Conservation (phyloP, 2,329 filamentous ascomycete species). For the Rhynchosporium secalis region DNA sequence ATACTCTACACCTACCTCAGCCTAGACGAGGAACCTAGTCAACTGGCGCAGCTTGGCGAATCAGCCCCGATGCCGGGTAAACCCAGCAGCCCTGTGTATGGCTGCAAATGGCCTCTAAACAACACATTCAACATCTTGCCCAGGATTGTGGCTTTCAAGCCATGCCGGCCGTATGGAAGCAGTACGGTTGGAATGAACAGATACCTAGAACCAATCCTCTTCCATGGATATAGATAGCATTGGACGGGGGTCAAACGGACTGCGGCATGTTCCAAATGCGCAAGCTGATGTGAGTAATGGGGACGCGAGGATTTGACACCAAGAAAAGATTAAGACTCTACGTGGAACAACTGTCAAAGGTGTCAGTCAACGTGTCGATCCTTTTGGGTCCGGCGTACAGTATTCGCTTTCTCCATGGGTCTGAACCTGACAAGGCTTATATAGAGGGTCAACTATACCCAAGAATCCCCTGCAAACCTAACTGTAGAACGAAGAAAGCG, state of each 20-base stretch:
- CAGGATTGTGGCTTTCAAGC: conserved; percentile 12
- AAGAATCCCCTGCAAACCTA: too few species aligned
- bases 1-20: not conserved
- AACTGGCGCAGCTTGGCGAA: conserved; percentile 14
- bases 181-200: not conserved
- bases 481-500: too few species aligned
- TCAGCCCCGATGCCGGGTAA: conserved; percentile 20
- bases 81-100: conserved; percentile 12
- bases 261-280: not conserved
- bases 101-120: conserved; percentile 4
- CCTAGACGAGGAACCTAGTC: not conserved
- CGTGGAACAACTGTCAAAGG: not conserved
- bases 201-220: not conserved
- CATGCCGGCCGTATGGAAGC: conserved; percentile 19
- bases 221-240: not conserved
- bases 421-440: too few species aligned
- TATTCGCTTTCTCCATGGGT: too few species aligned
- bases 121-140: conserved; percentile 12
- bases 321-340: not conserved
- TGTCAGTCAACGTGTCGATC: not conserved
- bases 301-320: not conserved
- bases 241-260: not conserved
- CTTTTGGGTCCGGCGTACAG: not conserved
- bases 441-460: too few species aligned
- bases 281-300: conserved; percentile 14